Percentiles rank a stretch among this genome's conserved stretches.
phyloP scores from a whole-genome alignment of 139 green algal genomes.

The Chlorella ohadii region DNA sequence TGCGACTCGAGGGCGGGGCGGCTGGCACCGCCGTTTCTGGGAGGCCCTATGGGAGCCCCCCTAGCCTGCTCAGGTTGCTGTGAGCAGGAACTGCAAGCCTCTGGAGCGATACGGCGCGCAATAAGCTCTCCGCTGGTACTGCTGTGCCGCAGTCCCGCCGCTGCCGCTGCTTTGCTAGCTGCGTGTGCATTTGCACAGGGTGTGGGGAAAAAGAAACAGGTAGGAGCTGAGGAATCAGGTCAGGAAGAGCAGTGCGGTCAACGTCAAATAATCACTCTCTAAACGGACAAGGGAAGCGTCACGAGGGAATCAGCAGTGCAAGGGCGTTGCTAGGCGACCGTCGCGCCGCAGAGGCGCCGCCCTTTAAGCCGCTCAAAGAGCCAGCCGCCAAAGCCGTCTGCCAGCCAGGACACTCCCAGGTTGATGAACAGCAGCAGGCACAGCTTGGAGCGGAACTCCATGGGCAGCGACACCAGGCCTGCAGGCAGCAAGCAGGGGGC shows the following conservation, averaged over 20 bases:
- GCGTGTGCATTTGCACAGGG: too few species aligned
- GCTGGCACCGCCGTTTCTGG: too few species aligned
- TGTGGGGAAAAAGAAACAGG: background rate
- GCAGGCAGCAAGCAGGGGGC: background rate
- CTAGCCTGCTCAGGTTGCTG: too few species aligned
- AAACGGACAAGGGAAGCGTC: background rate
- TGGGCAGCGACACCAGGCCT: conserved; percentile 31
- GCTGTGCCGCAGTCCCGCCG: too few species aligned
- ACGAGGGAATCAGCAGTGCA: background rate
- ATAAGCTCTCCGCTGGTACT: too few species aligned
- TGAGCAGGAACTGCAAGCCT: too few species aligned
- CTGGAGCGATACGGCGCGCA: too few species aligned
- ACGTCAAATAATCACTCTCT: background rate
- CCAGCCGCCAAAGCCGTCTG: background rate
- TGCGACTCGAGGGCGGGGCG: too few species aligned
- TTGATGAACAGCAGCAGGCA: conserved; percentile 29
- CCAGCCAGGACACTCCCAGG: conserved; percentile 31
- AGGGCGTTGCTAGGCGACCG: conserved; percentile 13
- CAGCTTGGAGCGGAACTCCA: conserved; percentile 27
- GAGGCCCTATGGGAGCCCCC: too few species aligned
- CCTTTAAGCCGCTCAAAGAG: conserved; percentile 18
- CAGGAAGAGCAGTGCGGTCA: background rate
- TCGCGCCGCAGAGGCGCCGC: conserved; percentile 15
- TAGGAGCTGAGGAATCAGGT: background rate
- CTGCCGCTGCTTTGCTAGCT: too few species aligned